Conservation (phyloP, 768 basidiomycete genomes). For the Dendrothele bispora region DNA sequence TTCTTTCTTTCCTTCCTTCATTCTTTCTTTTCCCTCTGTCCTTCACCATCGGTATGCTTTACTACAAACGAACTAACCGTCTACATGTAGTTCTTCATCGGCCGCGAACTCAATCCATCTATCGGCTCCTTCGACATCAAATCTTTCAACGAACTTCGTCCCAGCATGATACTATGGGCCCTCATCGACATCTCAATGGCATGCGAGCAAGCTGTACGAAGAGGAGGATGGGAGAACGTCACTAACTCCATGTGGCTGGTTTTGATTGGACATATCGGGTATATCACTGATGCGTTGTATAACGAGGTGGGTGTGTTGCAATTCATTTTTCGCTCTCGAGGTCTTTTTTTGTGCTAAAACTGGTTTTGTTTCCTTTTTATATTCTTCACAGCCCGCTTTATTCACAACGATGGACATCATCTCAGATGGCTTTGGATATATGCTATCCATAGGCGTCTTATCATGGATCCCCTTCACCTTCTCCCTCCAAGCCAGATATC, state of each 20-base stretch:
- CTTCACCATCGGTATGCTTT: slow-evolving; percentile 3
- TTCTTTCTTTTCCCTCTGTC: neutral
- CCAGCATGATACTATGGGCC: slow-evolving; percentile 91
- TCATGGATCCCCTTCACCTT: slow-evolving; percentile 94
- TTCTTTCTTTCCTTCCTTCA: no score
- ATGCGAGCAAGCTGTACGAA: slow-evolving; percentile 84
- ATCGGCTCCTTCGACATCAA: slow-evolving; percentile 67
- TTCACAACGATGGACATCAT: slow-evolving; percentile 97
- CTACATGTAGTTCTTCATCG: slow-evolving; percentile 78
- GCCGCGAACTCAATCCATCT: slow-evolving; percentile 90
- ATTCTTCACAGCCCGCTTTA: slow-evolving; percentile 69
- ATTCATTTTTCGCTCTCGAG: neutral
- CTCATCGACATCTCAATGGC: slow-evolving; percentile 88
- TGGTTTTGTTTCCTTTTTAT: no score
- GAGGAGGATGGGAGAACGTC: slow-evolving; percentile 58
- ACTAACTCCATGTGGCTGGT: slow-evolving; percentile 94
- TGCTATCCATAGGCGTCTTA: slow-evolving; percentile 92
- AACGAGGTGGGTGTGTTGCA: slow-evolving; percentile 86
- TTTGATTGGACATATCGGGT: slow-evolving; percentile 80
- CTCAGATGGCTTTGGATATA: slow-evolving; percentile 96
- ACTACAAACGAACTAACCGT: no score
- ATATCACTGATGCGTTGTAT: slow-evolving; percentile 83
- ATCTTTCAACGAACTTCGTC: slow-evolving; percentile 83
- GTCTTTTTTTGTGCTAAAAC: no score
- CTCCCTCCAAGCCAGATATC: slow-evolving; percentile 88